These are phyloP conservation scores for Salicornia ramosissima DNA, from an alignment of 148 eudicot species.

Conservation along the genomic window DNA sequence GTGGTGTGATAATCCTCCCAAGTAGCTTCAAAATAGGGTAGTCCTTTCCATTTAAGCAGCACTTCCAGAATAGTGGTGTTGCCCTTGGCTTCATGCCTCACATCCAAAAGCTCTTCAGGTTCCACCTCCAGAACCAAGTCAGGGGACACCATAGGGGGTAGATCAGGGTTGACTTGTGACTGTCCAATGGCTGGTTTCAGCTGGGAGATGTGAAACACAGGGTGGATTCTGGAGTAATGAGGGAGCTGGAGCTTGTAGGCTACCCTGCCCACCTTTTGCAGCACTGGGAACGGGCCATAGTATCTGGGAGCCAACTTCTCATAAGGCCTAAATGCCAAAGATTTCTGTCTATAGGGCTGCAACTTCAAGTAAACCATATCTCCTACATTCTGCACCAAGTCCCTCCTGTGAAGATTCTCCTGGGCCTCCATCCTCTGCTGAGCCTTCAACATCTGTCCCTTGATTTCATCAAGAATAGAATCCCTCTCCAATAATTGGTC, in stretches of 20 bases:
- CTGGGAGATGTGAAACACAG: not conserved
- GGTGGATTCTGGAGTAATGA: not conserved
- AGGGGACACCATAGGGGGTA: not conserved
- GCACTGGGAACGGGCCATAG: not conserved
- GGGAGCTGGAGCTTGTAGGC: not conserved
- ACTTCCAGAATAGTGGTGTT: not conserved
- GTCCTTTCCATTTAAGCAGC: not conserved
- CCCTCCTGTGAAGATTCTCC: not conserved
- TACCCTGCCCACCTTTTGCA: not conserved
- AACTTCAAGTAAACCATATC: not conserved
- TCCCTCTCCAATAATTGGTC: not conserved
- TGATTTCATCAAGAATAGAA: not conserved
- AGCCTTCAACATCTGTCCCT: not conserved
- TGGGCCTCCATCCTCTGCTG: not conserved
- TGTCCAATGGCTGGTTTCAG: not conserved
- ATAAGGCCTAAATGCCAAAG: not conserved
- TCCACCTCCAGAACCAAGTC: not conserved
- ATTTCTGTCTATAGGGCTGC: not conserved
- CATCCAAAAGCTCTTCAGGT: not conserved
- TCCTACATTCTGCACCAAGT: not conserved
- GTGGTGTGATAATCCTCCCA: not conserved
- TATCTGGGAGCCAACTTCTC: not conserved
- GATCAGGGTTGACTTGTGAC: fast-evolving
- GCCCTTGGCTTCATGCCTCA: fast-evolving
- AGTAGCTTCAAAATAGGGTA: not conserved